A percentile compares a stretch with the other conserved stretches of the same genome.
Conservation (phyloP, 116 monocot genomes). For the Zostera marina region DNA sequence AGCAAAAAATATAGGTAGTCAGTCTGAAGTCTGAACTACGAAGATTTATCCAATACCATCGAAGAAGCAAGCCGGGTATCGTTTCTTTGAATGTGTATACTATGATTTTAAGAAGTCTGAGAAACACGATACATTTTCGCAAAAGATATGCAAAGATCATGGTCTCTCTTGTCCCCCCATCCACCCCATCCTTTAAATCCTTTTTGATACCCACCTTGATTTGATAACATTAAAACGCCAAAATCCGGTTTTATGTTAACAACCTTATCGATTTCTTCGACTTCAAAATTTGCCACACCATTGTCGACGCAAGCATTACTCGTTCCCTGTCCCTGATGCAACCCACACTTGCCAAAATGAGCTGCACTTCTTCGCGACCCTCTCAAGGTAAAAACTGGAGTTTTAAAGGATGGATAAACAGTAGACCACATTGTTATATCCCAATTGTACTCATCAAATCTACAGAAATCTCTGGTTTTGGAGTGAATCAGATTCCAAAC, state of each 20-base stretch:
- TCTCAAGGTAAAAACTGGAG: slow-evolving; percentile 56
- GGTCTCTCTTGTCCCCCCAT: slow-evolving; percentile 92
- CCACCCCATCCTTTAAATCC: slow-evolving; percentile 99
- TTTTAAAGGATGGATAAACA: slow-evolving; percentile 75
- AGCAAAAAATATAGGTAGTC: no score
- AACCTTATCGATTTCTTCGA: slow-evolving; percentile 41
- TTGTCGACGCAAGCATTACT: slow-evolving; percentile 52
- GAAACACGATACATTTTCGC: background rate
- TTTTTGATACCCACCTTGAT: slow-evolving; percentile 57
- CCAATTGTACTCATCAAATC: slow-evolving; percentile 97
- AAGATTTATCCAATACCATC: no score
- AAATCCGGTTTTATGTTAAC: slow-evolving; percentile 60
- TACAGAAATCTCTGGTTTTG: slow-evolving; percentile 72
- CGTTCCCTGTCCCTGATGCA: slow-evolving; percentile 88
- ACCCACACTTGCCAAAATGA: slow-evolving; percentile 93
- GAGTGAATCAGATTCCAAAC: slow-evolving; percentile 86
- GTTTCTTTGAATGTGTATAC: no score
- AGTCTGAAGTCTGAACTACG: no score
- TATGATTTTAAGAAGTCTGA: no score
- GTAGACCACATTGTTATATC: slow-evolving; percentile 99
- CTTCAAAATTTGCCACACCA: slow-evolving; percentile 25
- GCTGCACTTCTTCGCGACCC: slow-evolving; percentile 78
- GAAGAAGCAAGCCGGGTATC: no score
- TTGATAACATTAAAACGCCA: slow-evolving; percentile 34
- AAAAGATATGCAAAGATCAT: slow-evolving; percentile 25